Base-by-base conservation (phyloP, 805 yeast species). In the Schwanniomyces sp. region DNA sequence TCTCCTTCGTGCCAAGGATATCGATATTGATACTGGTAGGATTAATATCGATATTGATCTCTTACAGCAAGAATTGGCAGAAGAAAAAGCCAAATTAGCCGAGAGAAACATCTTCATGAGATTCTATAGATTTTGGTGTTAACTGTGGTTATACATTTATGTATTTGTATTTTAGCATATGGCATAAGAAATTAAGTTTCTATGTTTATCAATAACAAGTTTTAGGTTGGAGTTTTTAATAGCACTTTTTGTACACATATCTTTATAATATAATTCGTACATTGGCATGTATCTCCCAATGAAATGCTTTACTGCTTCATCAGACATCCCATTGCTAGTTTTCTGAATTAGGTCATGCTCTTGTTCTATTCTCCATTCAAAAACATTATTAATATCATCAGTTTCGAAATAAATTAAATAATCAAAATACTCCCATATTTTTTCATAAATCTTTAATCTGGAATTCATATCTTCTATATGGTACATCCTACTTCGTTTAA, bases 281-380 rank as follows among this genome's bases (percentile, higher is more conserved):
- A 86, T 80, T 1, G 96, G 96, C 90, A 88, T 86, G 64, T 92
- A 92, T 50, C 96, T 77, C 50, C 85, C 81, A 9, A 92, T 85
- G 71, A 94, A 94, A 16, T 52, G 52, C 8, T 54, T 64, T 5
- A 92, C 96, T 55, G 85, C 78, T 1, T 61, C 74, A 54, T 88
- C 94, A 1, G 85, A 66, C 98, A 94, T 91, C 0, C 98, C 98
- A 1, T 56, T 44, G 0, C 96, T 96, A 11, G 40, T 39, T 8
- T 51, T 44, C 14, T 47, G 44, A 9, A 84, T 80, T 56, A 89
- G 65, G 2, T 70, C 77, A 48, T 84, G 85, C 57, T 90, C 96
- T 61, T 84, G 89, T 60, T 90, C 81, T 4, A 77, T 63, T 50
- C 98, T 76, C 98, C 98, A 92, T 7, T 60, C 61, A 62, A 84